Percentiles rank a stretch among this genome's conserved stretches.
phyloP scores from a whole-genome alignment of 2,329 filamentous ascomycete species.

The Ramichloridium luteum region DNA sequence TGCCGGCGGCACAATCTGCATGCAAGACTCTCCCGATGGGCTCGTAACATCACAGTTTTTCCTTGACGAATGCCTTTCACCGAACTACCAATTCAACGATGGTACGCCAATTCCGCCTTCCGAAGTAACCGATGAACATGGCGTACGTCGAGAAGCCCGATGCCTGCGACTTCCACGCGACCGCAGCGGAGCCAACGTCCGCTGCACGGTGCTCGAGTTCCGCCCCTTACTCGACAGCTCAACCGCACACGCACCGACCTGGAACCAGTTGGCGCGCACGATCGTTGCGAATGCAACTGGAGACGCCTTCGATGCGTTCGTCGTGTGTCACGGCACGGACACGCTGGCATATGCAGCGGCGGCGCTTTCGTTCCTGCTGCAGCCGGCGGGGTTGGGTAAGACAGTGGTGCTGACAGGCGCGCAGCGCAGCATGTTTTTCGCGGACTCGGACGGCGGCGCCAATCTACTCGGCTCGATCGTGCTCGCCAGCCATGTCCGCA shows the following conservation, averaged over 20 bases:
- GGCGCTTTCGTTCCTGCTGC: conserved; percentile 84
- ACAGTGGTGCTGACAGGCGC: conserved; percentile 69
- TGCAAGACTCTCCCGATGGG: conserved; percentile 69
- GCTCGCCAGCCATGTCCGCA: conserved; percentile 81
- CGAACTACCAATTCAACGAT: conserved; percentile 78
- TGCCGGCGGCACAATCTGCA: conserved; percentile 81
- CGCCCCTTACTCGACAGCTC: conserved; percentile 75
- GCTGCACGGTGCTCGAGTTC: conserved; percentile 78
- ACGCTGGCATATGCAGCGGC: conserved; percentile 79
- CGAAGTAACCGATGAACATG: conserved; percentile 16
- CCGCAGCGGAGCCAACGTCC: conserved; percentile 66
- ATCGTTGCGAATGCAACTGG: conserved; percentile 74
- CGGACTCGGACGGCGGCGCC: conserved; percentile 84
- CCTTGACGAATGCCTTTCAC: conserved; percentile 68
- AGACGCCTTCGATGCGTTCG: conserved; percentile 84
- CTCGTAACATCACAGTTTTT: conserved; percentile 65
- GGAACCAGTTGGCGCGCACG: conserved; percentile 71
- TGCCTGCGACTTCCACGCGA: conserved; percentile 70
- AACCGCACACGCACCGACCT: conserved; percentile 75
- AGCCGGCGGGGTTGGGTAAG: conserved; percentile 62
- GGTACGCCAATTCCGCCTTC: conserved; percentile 36
- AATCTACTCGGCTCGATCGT: conserved; percentile 81
- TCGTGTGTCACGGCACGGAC: conserved; percentile 83
- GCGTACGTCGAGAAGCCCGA: conserved; percentile 32
- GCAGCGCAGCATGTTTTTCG: conserved; percentile 70